Percentiles rank a stretch among this genome's conserved stretches.
These are phyloP conservation scores for Lactarius indigo DNA, from an alignment of 768 basidiomycete genomes.

Conservation along the genomic window DNA sequence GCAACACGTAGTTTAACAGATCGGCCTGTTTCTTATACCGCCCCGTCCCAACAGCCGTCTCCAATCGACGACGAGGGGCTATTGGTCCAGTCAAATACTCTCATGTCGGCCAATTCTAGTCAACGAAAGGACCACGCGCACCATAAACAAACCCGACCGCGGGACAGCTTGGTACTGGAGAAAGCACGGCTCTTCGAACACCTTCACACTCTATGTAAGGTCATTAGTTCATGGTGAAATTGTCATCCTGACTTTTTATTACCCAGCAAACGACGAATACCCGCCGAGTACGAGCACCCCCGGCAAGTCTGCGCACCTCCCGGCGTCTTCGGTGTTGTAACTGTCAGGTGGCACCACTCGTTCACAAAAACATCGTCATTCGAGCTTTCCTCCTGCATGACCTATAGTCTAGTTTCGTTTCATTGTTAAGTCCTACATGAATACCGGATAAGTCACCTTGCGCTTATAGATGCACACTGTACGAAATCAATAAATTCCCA, in stretches of 20 bases:
- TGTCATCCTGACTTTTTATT: conserved; percentile 24
- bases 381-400: conserved; percentile 33
- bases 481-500: not conserved
- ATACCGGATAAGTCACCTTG: not conserved
- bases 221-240: conserved; percentile 32
- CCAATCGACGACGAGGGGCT: not conserved
- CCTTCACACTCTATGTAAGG: conserved; percentile 33
- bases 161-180: conserved; percentile 28
- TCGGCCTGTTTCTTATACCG: not conserved
- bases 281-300: conserved; percentile 9
- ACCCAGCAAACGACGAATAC: conserved; percentile 16
- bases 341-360: conserved; percentile 23
- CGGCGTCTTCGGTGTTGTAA: conserved; percentile 33
- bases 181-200: conserved; percentile 19
- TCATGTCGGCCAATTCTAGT: not conserved
- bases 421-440: not conserved
- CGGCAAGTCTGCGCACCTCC: conserved; percentile 30
- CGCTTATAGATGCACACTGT: not conserved
- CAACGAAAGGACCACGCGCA: conserved; percentile 8
- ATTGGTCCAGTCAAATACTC: conserved; percentile 3
- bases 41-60: not conserved
- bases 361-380: conserved; percentile 31
- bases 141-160: conserved; percentile 6
- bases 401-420: too few species aligned
- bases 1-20: not conserved